These are phyloP conservation scores for Penicillium turbatum DNA, from an alignment of 495 filamentous ascomycete species.

Conservation along the genomic window DNA sequence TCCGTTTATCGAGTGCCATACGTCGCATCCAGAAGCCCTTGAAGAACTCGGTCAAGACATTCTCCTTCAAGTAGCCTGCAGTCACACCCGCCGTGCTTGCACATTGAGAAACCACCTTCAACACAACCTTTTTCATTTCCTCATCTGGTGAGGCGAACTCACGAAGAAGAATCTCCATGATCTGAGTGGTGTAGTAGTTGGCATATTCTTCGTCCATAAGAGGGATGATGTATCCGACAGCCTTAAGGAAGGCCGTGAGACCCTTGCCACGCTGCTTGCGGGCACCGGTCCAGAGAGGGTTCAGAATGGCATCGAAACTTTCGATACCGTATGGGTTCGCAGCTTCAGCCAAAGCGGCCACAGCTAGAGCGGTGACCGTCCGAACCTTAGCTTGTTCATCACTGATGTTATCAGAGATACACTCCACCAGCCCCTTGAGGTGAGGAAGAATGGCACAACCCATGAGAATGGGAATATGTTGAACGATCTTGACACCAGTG, in stretches of 20 bases:
- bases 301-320: slow-evolving; percentile 95
- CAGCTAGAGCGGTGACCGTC: slow-evolving; percentile 90
- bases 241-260: slow-evolving; percentile 92
- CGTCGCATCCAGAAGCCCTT: slow-evolving; percentile 98
- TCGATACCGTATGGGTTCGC: slow-evolving; percentile 99
- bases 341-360: slow-evolving; percentile 93
- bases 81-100: slow-evolving; percentile 93
- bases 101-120: slow-evolving; percentile 98
- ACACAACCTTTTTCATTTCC: slow-evolving; percentile 99
- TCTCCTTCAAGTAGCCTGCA: slow-evolving; percentile 87
- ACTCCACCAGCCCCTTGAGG: slow-evolving; percentile 92
- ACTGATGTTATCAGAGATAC: slow-evolving; percentile 90
- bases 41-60: slow-evolving; percentile 94
- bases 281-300: slow-evolving; percentile 95
- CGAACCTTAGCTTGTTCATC: slow-evolving; percentile 98
- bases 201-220: slow-evolving; percentile 99
- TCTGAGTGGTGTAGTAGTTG: slow-evolving; percentile 97
- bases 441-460: slow-evolving; percentile 96
- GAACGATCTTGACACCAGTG: slow-evolving; percentile 98
- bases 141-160: slow-evolving; percentile 97
- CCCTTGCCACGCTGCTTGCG: slow-evolving; percentile 95
- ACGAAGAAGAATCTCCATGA: slow-evolving; percentile 96
- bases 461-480: slow-evolving; percentile 99
- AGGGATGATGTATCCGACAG: slow-evolving; percentile 96
- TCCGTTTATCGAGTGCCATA: slow-evolving; percentile 95